Percentiles rank a stretch among this genome's conserved stretches.
Evolutionary conservation across 2,329 filamentous ascomycete species (phyloP).

Genomic region (Stagonosporopsis cucurbitacearum): DNA sequence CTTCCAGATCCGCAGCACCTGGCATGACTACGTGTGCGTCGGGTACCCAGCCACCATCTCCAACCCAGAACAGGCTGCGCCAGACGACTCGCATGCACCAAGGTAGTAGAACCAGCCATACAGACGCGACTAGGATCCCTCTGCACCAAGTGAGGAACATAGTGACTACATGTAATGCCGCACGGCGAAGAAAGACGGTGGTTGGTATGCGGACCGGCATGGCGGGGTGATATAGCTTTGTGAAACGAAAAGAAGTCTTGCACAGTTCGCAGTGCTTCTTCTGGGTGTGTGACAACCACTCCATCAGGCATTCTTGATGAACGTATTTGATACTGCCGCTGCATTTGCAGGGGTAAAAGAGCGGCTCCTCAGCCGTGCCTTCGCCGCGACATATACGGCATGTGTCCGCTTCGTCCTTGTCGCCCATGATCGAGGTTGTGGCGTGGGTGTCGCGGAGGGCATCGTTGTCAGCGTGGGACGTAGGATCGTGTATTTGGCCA

Average conservation of each 20-base stretch:
- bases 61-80: constrained; percentile 94
- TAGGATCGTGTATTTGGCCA: constrained; percentile 16
- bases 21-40: constrained; percentile 43
- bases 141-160: constrained; percentile 80
- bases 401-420: constrained; percentile 71
- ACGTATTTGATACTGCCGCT: constrained; percentile 99
- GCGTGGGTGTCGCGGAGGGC: constrained; percentile 36
- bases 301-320: constrained; percentile 97
- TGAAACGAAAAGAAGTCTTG: constrained; percentile 98
- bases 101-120: constrained; percentile 89
- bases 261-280: constrained; percentile 99
- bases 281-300: constrained; percentile 97
- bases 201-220: constrained; percentile 88
- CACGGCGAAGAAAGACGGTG: constrained; percentile 79
- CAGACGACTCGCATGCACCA: constrained; percentile 91
- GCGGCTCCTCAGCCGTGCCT: constrained; percentile 77
- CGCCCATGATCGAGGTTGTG: constrained; percentile 45
- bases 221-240: constrained; percentile 91
- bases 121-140: constrained; percentile 76
- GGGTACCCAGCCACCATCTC: constrained; percentile 72
- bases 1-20: constrained; percentile 19
- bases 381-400: constrained; percentile 97
- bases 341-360: constrained; percentile 99
- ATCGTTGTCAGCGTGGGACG: constrained; percentile 8
- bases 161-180: constrained; percentile 73